Percentiles rank a stretch among this genome's conserved stretches.
Conservation (phyloP, 2,329 filamentous ascomycete genomes). For the Emergomyces pasteurianus region DNA sequence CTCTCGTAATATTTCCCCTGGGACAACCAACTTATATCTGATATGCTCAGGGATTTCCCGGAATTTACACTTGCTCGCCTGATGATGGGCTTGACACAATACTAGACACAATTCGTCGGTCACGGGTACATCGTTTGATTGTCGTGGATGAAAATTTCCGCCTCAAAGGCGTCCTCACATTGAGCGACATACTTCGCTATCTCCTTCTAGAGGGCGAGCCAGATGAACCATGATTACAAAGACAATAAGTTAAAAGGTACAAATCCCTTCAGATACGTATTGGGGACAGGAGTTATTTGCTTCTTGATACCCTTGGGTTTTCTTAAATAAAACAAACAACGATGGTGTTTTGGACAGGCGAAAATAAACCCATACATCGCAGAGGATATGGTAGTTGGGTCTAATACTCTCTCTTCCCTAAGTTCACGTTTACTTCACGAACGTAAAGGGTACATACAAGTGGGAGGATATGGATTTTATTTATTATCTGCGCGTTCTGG, state of each 20-base stretch:
- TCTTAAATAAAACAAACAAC: conserved; percentile 5
- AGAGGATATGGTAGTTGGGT: neutral
- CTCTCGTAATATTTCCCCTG: neutral
- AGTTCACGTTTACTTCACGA: neutral
- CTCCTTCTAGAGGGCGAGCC: conserved; percentile 71
- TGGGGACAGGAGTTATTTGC: conserved; percentile 3
- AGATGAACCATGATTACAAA: conserved; percentile 32
- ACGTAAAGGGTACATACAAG: neutral
- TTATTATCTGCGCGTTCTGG: neutral
- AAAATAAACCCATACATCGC: conserved; percentile 4
- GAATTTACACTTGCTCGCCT: conserved; percentile 90
- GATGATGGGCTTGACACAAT: conserved; percentile 90
- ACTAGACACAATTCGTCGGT: conserved; percentile 92
- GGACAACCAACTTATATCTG: neutral
- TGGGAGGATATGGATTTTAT: neutral
- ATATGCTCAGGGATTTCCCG: conserved; percentile 60
- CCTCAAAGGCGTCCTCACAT: conserved; percentile 77
- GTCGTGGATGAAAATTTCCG: conserved; percentile 83
- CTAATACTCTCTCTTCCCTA: neutral
- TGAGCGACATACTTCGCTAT: conserved; percentile 95
- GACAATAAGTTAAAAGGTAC: neutral
- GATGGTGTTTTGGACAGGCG: conserved; percentile 11
- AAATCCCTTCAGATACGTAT: conserved; percentile 3
- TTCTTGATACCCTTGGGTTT: neutral
- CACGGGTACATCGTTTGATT: conserved; percentile 81